These are phyloP conservation scores for Teunomyces barrocoloradensis DNA, from an alignment of 805 yeast species.

Conservation along the genomic window DNA sequence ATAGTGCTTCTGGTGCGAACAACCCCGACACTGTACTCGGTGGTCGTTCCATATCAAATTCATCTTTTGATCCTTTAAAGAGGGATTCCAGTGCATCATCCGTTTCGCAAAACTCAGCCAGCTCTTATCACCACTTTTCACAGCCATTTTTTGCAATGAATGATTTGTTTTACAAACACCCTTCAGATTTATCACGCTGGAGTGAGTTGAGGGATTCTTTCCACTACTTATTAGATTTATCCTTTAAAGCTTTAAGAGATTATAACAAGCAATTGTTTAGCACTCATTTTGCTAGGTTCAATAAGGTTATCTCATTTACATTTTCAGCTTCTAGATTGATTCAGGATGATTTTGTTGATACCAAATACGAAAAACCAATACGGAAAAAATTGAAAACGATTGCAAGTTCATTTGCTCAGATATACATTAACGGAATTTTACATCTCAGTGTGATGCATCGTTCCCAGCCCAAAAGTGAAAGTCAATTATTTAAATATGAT, in stretches of 20 bases:
- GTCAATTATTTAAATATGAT: slow-evolving; percentile 31
- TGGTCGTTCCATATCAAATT: slow-evolving; percentile 5
- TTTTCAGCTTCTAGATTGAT: slow-evolving; percentile 55
- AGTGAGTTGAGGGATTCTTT: slow-evolving; percentile 49
- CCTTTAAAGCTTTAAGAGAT: slow-evolving; percentile 51
- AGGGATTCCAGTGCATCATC: slow-evolving; percentile 39
- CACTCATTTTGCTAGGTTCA: slow-evolving; percentile 51
- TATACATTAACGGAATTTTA: slow-evolving; percentile 63
- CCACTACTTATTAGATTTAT: slow-evolving; percentile 44
- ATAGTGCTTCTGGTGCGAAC: not conserved
- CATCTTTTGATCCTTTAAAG: slow-evolving; percentile 29
- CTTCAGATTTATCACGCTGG: slow-evolving; percentile 63
- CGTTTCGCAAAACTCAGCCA: slow-evolving; percentile 24
- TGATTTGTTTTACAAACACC: slow-evolving; percentile 54
- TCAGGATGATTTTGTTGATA: slow-evolving; percentile 47
- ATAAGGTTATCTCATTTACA: slow-evolving; percentile 51
- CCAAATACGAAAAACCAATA: slow-evolving; percentile 47
- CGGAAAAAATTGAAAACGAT: slow-evolving; percentile 51
- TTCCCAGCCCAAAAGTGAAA: slow-evolving; percentile 18
- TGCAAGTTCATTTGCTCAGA: slow-evolving; percentile 55
- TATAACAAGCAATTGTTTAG: slow-evolving; percentile 51
- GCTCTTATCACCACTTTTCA: slow-evolving; percentile 39
- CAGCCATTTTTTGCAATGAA: slow-evolving; percentile 41
- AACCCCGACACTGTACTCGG: slow-evolving; percentile 5
- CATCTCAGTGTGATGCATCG: slow-evolving; percentile 47